Evolutionary conservation across 1,139 yeast species (phyloP).

Genomic region (Nakaseomyces bracarensis): DNA sequence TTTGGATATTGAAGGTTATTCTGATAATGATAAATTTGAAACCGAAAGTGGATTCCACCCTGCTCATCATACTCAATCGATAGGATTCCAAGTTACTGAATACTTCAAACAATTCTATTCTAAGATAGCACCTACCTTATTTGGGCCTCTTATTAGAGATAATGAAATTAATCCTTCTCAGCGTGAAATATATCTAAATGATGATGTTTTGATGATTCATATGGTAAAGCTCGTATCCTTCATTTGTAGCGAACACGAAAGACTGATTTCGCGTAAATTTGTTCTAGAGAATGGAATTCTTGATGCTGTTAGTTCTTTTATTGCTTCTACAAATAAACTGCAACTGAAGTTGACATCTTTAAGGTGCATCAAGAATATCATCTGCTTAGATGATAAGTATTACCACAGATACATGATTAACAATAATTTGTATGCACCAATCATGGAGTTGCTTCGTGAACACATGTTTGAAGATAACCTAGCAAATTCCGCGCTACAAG

Average conservation of each 20-base stretch:
- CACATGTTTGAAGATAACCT: conserved; percentile 51
- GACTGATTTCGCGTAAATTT: conserved; percentile 48
- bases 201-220: conserved; percentile 46
- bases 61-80: background rate
- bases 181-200: conserved; percentile 23
- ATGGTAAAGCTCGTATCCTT: conserved; percentile 63
- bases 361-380: conserved; percentile 52
- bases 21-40: background rate
- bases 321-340: conserved; percentile 34
- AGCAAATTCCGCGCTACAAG: conserved; percentile 69
- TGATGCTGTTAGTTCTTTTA: conserved; percentile 44
- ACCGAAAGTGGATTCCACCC: background rate
- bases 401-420: conserved; percentile 51
- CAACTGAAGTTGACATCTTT: conserved; percentile 59
- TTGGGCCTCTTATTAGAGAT: conserved; percentile 40
- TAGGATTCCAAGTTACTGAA: conserved; percentile 36
- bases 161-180: conserved; percentile 17
- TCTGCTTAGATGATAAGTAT: conserved; percentile 52
- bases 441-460: conserved; percentile 45
- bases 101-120: conserved; percentile 56
- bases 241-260: conserved; percentile 57
- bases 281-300: conserved; percentile 50
- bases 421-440: conserved; percentile 44
- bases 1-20: conserved; percentile 9
- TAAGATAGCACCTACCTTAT: conserved; percentile 52